A percentile compares a stretch with the other conserved stretches of the same genome.
phyloP scores from a whole-genome alignment of 345 rosid genomes.

The Sisymbrium irio region DNA sequence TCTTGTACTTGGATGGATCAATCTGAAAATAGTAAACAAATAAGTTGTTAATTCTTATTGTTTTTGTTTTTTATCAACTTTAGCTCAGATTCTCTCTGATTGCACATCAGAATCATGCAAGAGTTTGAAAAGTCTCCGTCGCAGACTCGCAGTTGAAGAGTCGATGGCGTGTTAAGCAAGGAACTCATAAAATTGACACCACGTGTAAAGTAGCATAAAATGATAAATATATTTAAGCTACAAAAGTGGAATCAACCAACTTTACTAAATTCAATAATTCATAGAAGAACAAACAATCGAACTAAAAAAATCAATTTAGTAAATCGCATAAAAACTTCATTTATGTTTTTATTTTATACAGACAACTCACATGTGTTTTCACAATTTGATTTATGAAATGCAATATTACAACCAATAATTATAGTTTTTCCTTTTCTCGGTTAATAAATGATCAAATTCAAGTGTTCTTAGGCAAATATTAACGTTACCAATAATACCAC shows the following conservation, averaged over 20 bases:
- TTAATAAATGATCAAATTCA: not conserved
- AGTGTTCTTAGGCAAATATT: not conserved
- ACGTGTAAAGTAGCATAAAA: not conserved
- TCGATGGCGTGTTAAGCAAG: slow-evolving; percentile 17
- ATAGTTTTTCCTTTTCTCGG: too few relatives aligned
- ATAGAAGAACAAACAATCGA: not conserved
- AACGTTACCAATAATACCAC: not conserved
- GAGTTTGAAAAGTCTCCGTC: not conserved
- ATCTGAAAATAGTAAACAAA: slow-evolving; percentile 49
- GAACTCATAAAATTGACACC: not conserved
- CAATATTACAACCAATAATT: too few relatives aligned
- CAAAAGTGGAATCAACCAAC: not conserved
- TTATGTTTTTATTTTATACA: not conserved
- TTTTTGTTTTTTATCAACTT: not conserved
- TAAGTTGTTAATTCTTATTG: not conserved
- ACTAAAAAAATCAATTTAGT: not conserved
- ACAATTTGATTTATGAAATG: not conserved
- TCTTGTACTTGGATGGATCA: slow-evolving; percentile 82
- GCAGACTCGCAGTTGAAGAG: slow-evolving; percentile 4
- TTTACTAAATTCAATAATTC: not conserved
- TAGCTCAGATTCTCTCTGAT: not conserved
- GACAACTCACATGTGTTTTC: not conserved
- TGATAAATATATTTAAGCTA: not conserved
- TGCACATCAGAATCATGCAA: not conserved
- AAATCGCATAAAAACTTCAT: not conserved